Conservation (phyloP, 495 filamentous ascomycete genomes). For the Cetradonia linearis region DNA sequence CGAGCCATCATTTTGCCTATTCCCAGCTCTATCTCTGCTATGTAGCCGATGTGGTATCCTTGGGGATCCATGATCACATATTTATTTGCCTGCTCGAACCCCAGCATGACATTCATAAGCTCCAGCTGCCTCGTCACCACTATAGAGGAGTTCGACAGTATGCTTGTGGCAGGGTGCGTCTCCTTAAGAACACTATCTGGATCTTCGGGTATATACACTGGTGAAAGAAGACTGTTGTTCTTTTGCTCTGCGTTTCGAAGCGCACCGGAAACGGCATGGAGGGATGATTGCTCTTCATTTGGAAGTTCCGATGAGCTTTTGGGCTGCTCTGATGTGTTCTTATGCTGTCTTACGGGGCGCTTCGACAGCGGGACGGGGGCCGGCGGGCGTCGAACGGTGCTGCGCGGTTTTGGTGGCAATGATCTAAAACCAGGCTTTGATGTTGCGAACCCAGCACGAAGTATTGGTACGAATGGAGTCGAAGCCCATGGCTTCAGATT, state of each 20-base stretch:
- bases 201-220: slow-evolving; percentile 53
- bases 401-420: background rate
- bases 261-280: slow-evolving; percentile 21
- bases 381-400: slow-evolving; percentile 5
- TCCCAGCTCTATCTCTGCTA: slow-evolving; percentile 57
- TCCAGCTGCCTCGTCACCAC: slow-evolving; percentile 59
- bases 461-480: slow-evolving; percentile 2
- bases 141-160: slow-evolving; percentile 52
- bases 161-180: slow-evolving; percentile 47
- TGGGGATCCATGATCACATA: slow-evolving; percentile 64
- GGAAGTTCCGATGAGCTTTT: background rate
- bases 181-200: slow-evolving; percentile 51
- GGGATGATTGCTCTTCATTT: slow-evolving; percentile 3
- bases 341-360: slow-evolving; percentile 1
- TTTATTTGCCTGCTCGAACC: slow-evolving; percentile 64
- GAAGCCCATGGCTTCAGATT: slow-evolving; percentile 2
- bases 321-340: background rate
- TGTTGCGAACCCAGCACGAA: slow-evolving; percentile 15
- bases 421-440: background rate
- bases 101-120: slow-evolving; percentile 60
- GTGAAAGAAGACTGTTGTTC: slow-evolving; percentile 40
- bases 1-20: slow-evolving; percentile 48
- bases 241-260: slow-evolving; percentile 29
- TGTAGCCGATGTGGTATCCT: slow-evolving; percentile 57
- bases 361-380: slow-evolving; percentile 1